Evolutionary conservation across 2,329 filamentous ascomycete species (phyloP), one percentile per base, ranked within the genome.

Genomic region (Xylariaceae sp.): DNA sequence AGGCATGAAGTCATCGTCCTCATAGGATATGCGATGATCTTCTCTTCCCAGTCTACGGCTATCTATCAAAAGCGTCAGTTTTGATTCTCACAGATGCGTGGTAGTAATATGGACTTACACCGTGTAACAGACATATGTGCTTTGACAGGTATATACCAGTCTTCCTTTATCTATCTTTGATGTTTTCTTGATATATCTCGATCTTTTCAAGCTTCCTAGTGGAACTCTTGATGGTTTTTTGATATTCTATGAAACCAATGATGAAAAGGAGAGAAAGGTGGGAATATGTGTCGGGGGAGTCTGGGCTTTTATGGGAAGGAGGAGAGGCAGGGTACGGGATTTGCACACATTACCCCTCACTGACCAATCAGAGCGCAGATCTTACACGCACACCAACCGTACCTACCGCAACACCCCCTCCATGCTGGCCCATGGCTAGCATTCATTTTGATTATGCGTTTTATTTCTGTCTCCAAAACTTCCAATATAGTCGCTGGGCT

Each of bases 241-340:
- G 52, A 56, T 57, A 48, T 14, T 25, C 27, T 42, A 11, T 36
- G 34, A 16, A 51, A 40, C 27, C 42, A 40, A 42, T 50, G 44
- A 37, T 45, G 25, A 50, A 48, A 46, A 41, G 50, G 55, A 49
- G 43, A 44, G 46, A 43, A 47, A 36, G 34, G 45, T 42, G 50
- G 44, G 46, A 51, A 52, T 35, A 56, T 40, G 40, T 49, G 45
- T 49, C 50, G 53, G 53, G 52, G 46, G 43, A 49, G 41, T 42
- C 35, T 47, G 51, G 54, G 52, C 27, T 56, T 60, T 61, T 61
- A 61, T 60, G 50, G 54, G 47, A 46, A 54, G 44, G 45, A 46
- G 44, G 53, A 45, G 45, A 58, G 54, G 50, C 48, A 58, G 57
- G 50, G 54, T 49, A 44, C 35, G 21, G 36, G 33, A 45, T 42